Evolutionary conservation across 495 filamentous ascomycete genomes (phyloP).

Genomic region (Friedmanniomyces simplex): DNA sequence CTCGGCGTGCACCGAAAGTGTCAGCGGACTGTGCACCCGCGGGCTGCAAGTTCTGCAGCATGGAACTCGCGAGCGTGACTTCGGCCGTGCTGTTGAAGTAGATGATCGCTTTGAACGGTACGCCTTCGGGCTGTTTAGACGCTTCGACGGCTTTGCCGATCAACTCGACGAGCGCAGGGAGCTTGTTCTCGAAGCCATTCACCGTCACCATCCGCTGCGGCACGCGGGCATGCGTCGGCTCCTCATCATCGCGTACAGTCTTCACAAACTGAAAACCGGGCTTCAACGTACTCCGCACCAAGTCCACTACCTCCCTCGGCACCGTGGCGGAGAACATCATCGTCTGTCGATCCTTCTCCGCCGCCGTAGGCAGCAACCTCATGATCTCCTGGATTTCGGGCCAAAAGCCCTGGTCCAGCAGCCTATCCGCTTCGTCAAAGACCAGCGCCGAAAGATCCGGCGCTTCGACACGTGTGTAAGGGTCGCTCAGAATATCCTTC

Average conservation of each 20-base stretch:
- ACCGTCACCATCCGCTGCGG: conserved; percentile 62
- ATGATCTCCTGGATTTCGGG: conserved; percentile 64
- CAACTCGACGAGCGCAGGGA: conserved; percentile 70
- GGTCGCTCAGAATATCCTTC: conserved; percentile 71
- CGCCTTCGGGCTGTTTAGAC: conserved; percentile 26
- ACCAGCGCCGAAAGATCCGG: conserved; percentile 71
- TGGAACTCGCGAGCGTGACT: conserved; percentile 49
- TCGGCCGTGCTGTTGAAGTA: conserved; percentile 74
- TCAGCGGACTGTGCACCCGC: conserved; percentile 10
- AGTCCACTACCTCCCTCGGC: conserved; percentile 64
- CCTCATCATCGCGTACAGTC: conserved; percentile 69
- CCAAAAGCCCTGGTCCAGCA: conserved; percentile 85
- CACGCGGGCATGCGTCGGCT: conserved; percentile 71
- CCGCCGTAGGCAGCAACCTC: conserved; percentile 49
- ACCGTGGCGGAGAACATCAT: conserved; percentile 92
- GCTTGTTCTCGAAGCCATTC: conserved; percentile 59
- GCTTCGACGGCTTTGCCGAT: conserved; percentile 43
- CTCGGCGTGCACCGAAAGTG: conserved; percentile 20
- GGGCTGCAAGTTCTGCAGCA: conserved; percentile 47
- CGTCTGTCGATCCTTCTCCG: conserved; percentile 64
- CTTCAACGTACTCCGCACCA: conserved; percentile 62
- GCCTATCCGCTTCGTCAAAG: conserved; percentile 86
- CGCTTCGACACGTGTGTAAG: conserved; percentile 50
- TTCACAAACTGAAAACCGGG: conserved; percentile 71
- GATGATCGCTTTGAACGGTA: conserved; percentile 87